Evolutionary conservation across 2,329 filamentous ascomycete genomes (phyloP).

Genomic region (Lachnellula hyalina): DNA sequence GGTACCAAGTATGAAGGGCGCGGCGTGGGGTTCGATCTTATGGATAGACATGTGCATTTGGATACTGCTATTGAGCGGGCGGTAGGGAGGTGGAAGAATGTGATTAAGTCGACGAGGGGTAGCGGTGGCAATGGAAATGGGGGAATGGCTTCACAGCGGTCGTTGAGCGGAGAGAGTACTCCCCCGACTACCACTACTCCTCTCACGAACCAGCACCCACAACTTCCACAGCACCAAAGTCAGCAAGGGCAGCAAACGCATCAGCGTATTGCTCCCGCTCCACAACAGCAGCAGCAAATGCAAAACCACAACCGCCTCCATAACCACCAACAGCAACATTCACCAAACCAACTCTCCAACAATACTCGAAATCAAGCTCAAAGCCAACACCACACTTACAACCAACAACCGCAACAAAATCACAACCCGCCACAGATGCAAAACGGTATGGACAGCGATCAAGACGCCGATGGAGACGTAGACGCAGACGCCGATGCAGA

Average conservation of each 20-base stretch:
- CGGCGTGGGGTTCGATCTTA: conserved; percentile 41
- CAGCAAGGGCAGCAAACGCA: no score
- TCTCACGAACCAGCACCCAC: no score
- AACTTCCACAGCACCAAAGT: no score
- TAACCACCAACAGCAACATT: background rate
- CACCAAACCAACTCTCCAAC: background rate
- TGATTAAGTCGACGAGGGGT: conserved; percentile 38
- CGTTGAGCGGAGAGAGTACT: conserved; percentile 33
- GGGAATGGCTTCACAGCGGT: conserved; percentile 42
- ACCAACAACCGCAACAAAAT: background rate
- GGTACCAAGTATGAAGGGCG: conserved; percentile 35
- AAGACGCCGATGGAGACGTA: conserved; percentile 18
- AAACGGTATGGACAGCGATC: conserved; percentile 9
- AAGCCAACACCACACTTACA: background rate
- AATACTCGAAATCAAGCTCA: no score
- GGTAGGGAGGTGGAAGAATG: conserved; percentile 58
- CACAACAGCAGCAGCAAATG: background rate
- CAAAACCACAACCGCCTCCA: conserved; percentile 2
- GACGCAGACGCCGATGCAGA: conserved; percentile 16
- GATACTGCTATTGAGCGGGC: conserved; percentile 46
- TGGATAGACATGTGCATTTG: conserved; percentile 49
- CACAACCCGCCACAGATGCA: conserved; percentile 1
- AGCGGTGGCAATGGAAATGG: conserved; percentile 29
- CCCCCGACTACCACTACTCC: background rate
- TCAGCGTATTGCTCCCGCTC: background rate